These are phyloP conservation scores for Mycosphaerella arachidis DNA, from an alignment of 2,329 filamentous ascomycete genomes.

Conservation along the genomic window DNA sequence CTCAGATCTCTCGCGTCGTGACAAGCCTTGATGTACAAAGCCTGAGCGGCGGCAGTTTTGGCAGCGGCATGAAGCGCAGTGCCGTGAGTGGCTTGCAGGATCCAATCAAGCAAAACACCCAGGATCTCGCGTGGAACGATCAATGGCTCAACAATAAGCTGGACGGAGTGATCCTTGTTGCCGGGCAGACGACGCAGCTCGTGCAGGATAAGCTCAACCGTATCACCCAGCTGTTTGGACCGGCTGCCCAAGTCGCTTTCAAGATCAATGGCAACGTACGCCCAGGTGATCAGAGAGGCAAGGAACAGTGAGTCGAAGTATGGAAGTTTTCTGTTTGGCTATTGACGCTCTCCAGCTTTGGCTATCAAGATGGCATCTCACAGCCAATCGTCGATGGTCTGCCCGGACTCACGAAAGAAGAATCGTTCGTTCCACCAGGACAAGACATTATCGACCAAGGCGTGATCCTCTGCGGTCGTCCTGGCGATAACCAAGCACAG, in stretches of 20 bases:
- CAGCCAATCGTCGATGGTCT: conserved; percentile 38
- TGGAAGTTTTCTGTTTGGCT: not conserved
- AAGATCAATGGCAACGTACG: conserved; percentile 33
- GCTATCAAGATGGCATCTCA: conserved; percentile 42
- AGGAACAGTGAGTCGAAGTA: conserved; percentile 35
- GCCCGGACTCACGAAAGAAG: conserved; percentile 22
- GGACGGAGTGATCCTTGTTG: conserved; percentile 36
- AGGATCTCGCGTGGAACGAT: conserved; percentile 19
- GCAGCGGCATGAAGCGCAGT: conserved; percentile 32
- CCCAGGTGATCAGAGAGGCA: conserved; percentile 34
- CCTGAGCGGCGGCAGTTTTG: conserved; percentile 11
- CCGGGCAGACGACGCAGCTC: conserved; percentile 30
- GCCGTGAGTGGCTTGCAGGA: conserved; percentile 20
- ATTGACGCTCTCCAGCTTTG: conserved; percentile 34
- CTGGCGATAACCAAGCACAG: conserved; percentile 31
- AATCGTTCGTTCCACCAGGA: conserved; percentile 24
- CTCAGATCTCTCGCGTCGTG: conserved; percentile 27
- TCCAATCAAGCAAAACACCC: conserved; percentile 29
- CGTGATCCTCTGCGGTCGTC: conserved; percentile 37
- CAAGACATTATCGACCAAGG: conserved; percentile 34
- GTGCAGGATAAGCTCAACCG: conserved; percentile 28
- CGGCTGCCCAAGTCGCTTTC: conserved; percentile 30
- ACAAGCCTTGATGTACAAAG: conserved; percentile 16
- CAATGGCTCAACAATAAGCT: conserved; percentile 34
- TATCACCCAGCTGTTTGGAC: conserved; percentile 31